Percentiles rank a stretch among this genome's conserved stretches.
phyloP scores from a whole-genome alignment of 2,329 filamentous ascomycete species.

The Whalleya microplaca region DNA sequence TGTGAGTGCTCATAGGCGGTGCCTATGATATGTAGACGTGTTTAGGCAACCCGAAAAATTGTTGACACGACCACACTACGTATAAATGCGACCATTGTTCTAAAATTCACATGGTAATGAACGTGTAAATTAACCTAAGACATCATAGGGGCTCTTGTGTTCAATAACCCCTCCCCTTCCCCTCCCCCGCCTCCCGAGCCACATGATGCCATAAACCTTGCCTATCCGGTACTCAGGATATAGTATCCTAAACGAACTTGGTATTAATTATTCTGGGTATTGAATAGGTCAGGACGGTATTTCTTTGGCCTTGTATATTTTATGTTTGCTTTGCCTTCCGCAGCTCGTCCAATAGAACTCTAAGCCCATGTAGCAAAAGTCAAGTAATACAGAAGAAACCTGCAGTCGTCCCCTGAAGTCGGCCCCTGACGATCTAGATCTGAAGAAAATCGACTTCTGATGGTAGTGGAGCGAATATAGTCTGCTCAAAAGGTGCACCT shows the following conservation, averaged over 20 bases:
- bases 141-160: neutral
- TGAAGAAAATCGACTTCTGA: neutral
- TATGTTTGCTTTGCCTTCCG: conserved; percentile 21
- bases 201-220: neutral
- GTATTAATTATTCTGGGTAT: neutral
- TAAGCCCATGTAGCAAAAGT: conserved; percentile 3
- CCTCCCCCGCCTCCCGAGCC: neutral
- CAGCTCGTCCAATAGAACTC: conserved; percentile 15
- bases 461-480: neutral
- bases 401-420: too few species aligned
- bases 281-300: neutral
- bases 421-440: neutral
- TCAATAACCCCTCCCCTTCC: neutral
- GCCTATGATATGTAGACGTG: neutral
- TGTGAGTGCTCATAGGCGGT: neutral
- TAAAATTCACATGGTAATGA: conserved; percentile 1
- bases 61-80: neutral
- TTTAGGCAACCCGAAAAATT: neutral
- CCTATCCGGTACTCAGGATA: too few species aligned
- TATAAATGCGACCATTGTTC: neutral
- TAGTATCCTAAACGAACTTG: neutral
- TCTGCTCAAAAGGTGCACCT: neutral
- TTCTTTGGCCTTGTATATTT: neutral
- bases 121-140: conserved; percentile 13
- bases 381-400: conserved; percentile 2